Evolutionary conservation across 2,329 filamentous ascomycete genomes (phyloP).

Genomic region (Pseudocercospora vitis): DNA sequence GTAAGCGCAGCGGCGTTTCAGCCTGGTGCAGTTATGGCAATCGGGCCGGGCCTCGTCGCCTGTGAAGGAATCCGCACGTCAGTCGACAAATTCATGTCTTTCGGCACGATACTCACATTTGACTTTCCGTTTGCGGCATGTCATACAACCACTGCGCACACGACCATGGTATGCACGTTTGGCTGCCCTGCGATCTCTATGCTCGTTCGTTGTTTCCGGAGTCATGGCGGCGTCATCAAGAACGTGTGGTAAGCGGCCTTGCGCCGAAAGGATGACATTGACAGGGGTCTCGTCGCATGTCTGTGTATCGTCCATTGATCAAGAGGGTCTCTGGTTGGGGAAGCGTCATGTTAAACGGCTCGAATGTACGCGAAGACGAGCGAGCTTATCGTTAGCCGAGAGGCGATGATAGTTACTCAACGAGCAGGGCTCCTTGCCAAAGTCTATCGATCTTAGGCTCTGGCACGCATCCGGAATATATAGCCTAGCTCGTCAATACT

Average conservation of each 20-base stretch:
- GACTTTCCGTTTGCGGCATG: not conserved
- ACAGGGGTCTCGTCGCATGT: not conserved
- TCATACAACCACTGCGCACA: constrained; percentile 1
- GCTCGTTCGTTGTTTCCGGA: not conserved
- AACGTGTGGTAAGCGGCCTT: not conserved
- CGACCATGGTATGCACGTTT: constrained; percentile 1
- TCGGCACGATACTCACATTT: constrained; percentile 1
- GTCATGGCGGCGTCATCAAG: not conserved
- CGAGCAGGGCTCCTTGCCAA: not conserved
- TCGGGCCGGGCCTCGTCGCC: not conserved
- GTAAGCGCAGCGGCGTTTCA: constrained; percentile 1
- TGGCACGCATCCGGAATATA: not conserved
- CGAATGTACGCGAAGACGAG: not conserved
- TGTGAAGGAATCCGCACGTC: not conserved
- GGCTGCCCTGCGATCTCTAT: not conserved
- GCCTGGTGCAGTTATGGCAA: not conserved
- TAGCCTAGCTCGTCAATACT: too few relatives aligned
- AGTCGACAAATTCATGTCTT: too few relatives aligned
- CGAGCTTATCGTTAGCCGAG: not conserved
- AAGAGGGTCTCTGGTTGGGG: not conserved
- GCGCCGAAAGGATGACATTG: not conserved
- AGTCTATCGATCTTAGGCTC: not conserved
- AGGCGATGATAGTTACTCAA: not conserved
- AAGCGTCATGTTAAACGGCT: constrained; percentile 1
- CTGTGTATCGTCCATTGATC: not conserved